phyloP scores from a whole-genome alignment of 2,329 filamentous ascomycete species.

The Fusarium mundagurra region DNA sequence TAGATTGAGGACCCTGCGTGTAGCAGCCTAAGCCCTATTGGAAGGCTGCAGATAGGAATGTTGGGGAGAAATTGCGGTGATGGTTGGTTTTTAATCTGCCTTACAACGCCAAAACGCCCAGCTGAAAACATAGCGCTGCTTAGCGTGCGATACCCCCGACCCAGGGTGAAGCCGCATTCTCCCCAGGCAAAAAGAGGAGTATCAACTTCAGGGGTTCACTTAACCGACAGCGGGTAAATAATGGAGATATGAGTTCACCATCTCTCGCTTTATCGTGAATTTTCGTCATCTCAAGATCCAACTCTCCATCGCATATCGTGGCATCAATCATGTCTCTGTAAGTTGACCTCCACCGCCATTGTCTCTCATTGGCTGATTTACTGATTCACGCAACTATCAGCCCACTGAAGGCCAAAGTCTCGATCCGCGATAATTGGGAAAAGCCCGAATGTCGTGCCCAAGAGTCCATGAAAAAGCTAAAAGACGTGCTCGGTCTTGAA shows the following conservation, averaged over 20 bases:
- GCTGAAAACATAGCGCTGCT: conserved; percentile 37
- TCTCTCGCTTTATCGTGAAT: background rate
- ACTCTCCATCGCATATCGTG: background rate
- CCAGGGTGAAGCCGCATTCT: background rate
- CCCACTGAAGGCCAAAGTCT: conserved; percentile 54
- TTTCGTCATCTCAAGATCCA: background rate
- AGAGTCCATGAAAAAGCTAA: conserved; percentile 45
- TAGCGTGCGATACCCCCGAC: conserved; percentile 19
- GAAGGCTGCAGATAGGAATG: background rate
- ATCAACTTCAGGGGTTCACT: conserved; percentile 4
- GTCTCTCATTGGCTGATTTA: background rate
- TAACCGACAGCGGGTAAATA: background rate
- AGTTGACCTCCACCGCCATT: background rate
- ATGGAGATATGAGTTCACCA: background rate
- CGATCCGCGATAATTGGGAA: conserved; percentile 56
- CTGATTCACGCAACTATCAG: conserved; percentile 39
- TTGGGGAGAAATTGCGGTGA: conserved; percentile 1
- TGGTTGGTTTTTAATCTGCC: conserved; percentile 18
- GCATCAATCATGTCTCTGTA: conserved; percentile 6
- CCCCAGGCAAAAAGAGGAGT: background rate
- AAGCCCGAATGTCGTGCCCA: conserved; percentile 48
- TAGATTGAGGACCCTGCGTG: background rate
- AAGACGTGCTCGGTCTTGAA: conserved; percentile 51
- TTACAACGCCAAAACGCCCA: conserved; percentile 33
- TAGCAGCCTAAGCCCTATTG: background rate